Base-by-base conservation (phyloP, 805 yeast species). In the Candida ponderosae region DNA sequence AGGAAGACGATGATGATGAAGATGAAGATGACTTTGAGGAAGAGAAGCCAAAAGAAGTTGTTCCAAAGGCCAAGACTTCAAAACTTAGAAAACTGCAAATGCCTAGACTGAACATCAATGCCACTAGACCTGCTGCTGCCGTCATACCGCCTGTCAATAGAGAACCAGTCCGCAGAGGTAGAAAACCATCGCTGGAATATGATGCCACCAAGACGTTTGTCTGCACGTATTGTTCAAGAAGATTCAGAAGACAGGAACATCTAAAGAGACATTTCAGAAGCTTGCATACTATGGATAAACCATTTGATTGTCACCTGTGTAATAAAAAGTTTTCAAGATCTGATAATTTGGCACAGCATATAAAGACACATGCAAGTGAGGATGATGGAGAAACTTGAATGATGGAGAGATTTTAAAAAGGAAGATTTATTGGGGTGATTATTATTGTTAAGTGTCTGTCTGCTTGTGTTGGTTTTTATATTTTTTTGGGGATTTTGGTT, bases 201-300 rank as follows among this genome's bases (percentile, higher is more conserved):
- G 84, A 77, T 48, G 50, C 55, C 6, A 35, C 70, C 10, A 79
- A 79, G 56, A 75, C 75, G 31, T 81, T 70, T 51, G 72, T 72
- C 23, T 81, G 89, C 54, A 72, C 72, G 24, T 71, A 67, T 49
- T 81, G 90, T 54, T 66, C 72, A 34, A 68, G 89, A 46, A 55
- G 74, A 33, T 82, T 82, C 59, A 76, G 79, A 52, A 68, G 93
- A 46, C 86, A 81, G 54, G 93, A 82, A 50, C 93, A 82, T 56
- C 60, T 82, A 47, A 80, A 79, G 53, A 68, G 93, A 41, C 93
- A 82, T 50, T 74, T 78, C 53, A 63, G 89, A 40, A 76, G 86
- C 16, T 64, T 82, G 41, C 93, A 82, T 50, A 80, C 82, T 26
- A 69, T 78, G 38, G 86, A 79, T 39, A 81, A 79, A 55, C 90